Conservation (phyloP, 176 grass and related monocot species). For the Oryza rufipogon region DNA sequence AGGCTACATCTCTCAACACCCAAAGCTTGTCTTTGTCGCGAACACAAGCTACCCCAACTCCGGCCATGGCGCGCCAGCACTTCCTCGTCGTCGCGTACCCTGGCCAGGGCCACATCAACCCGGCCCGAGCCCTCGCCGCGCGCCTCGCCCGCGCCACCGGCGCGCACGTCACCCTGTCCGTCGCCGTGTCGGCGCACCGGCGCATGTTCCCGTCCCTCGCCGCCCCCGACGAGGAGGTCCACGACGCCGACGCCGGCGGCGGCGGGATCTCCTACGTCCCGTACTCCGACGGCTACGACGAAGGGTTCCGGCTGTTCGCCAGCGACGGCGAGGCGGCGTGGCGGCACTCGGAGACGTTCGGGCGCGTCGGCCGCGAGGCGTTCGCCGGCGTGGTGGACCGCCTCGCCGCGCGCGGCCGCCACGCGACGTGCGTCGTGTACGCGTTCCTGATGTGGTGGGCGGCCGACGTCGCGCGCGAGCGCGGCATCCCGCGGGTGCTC, state of each 20-base stretch:
- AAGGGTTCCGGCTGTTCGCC: conserved; percentile 30
- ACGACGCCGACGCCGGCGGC: conserved; percentile 14
- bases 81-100: conserved; percentile 55
- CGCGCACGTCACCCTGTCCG: conserved; percentile 51
- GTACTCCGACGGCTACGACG: conserved; percentile 55
- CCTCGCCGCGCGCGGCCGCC: conserved; percentile 38
- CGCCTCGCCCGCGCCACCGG: conserved; percentile 31
- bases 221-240: conserved; percentile 39
- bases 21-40: no score
- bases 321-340: not conserved
- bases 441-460: conserved; percentile 50
- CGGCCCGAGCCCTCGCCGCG: conserved; percentile 38
- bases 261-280: conserved; percentile 48
- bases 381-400: conserved; percentile 41
- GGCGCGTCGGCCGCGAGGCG: conserved; percentile 1
- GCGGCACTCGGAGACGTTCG: not conserved
- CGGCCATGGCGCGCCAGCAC: conserved; percentile 35
- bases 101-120: conserved; percentile 61
- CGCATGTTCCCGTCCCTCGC: conserved; percentile 49
- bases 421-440: conserved; percentile 56
- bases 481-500: conserved; percentile 34
- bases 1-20: no score
- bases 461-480: conserved; percentile 37
- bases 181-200: conserved; percentile 48
- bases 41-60: not conserved